Conservation (phyloP, 2,329 filamentous ascomycete genomes). For the Verticillium tricorpus region DNA sequence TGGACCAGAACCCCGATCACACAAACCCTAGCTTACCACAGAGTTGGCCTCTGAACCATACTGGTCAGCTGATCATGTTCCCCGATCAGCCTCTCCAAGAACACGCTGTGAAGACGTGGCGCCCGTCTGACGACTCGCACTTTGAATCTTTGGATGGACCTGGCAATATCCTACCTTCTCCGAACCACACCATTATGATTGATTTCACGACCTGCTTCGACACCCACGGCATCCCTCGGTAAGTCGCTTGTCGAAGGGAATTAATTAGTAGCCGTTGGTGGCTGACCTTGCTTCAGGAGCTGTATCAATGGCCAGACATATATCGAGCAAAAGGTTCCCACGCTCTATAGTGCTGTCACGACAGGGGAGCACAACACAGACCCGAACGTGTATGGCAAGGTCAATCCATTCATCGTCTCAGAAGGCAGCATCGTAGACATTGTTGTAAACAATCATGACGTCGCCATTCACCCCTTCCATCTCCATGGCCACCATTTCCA, state of each 20-base stretch:
- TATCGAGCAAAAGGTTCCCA: conserved; percentile 63
- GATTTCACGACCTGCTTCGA: conserved; percentile 56
- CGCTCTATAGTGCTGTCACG: conserved; percentile 66
- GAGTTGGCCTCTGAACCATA: conserved; percentile 33
- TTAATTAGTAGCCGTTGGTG: neutral
- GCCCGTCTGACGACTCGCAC: conserved; percentile 58
- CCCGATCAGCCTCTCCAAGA: conserved; percentile 6
- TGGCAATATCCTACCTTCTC: conserved; percentile 42
- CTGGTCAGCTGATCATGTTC: conserved; percentile 38
- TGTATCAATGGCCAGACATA: conserved; percentile 65
- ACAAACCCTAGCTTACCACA: conserved; percentile 19
- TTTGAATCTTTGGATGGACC: conserved; percentile 49
- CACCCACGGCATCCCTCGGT: conserved; percentile 57
- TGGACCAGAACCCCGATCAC: conserved; percentile 40
- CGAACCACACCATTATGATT: conserved; percentile 52
- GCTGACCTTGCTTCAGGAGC: conserved; percentile 22
- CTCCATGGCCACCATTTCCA: conserved; percentile 54
- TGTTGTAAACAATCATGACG: conserved; percentile 45
- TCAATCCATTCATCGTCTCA: conserved; percentile 35
- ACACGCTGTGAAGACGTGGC: conserved; percentile 17
- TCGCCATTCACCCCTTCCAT: conserved; percentile 46
- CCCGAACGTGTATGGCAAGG: conserved; percentile 34
- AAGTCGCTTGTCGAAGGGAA: conserved; percentile 4
- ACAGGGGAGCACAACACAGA: conserved; percentile 40
- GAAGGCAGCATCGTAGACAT: conserved; percentile 39